A percentile compares a stretch with the other conserved stretches of the same genome.
Conservation (phyloP, 2,329 filamentous ascomycete genomes). For the Sporothrix protearum region DNA sequence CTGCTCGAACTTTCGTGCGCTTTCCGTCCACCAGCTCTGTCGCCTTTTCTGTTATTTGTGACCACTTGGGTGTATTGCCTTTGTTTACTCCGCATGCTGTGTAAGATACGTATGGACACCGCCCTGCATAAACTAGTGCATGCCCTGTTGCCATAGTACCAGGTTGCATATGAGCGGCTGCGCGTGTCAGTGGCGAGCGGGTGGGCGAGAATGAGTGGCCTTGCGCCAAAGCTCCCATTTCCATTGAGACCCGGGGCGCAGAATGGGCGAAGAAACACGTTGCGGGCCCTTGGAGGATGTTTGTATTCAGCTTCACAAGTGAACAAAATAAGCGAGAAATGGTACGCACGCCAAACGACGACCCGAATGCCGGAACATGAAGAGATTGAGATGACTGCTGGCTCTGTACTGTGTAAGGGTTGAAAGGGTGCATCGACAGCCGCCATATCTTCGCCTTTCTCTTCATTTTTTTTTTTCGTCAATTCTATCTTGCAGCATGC, state of each 20-base stretch:
- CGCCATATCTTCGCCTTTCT: not conserved
- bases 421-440: not conserved
- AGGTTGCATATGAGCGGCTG: conserved; percentile 11
- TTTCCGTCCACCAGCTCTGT: not conserved
- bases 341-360: not conserved
- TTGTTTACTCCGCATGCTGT: conserved; percentile 11
- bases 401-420: not conserved
- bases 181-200: conserved; percentile 13
- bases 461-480: not conserved
- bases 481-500: not conserved
- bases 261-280: not conserved
- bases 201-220: conserved; percentile 14
- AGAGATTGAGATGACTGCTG: not conserved
- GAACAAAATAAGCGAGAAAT: not conserved
- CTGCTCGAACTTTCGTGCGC: not conserved
- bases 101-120: conserved; percentile 2
- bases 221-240: not conserved
- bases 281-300: not conserved
- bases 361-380: not conserved
- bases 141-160: conserved; percentile 26
- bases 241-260: not conserved
- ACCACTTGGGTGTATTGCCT: not conserved
- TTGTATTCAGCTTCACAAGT: not conserved
- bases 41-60: not conserved
- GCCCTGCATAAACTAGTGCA: conserved; percentile 12